These are phyloP conservation scores for Xerocomus brunneocitrinus DNA, from an alignment of 768 basidiomycete species.

Conservation along the genomic window DNA sequence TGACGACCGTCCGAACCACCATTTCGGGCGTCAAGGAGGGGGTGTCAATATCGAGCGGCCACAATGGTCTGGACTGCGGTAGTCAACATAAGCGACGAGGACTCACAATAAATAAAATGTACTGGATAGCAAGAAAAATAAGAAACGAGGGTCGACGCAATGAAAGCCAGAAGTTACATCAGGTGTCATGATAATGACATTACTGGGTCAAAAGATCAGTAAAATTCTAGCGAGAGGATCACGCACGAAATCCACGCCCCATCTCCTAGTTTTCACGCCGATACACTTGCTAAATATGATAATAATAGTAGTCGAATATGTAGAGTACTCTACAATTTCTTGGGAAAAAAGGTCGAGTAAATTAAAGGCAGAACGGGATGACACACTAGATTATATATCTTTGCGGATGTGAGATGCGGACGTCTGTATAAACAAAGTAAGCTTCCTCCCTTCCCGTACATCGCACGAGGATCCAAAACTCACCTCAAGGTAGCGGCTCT, in stretches of 20 bases:
- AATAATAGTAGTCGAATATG: not conserved
- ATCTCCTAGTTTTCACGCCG: not conserved
- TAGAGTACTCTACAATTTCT: conserved; percentile 3
- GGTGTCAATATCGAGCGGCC: not conserved
- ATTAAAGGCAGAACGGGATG: too few relatives aligned
- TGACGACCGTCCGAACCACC: not conserved
- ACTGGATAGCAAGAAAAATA: not conserved
- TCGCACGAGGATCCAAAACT: too few relatives aligned
- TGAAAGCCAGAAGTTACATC: too few relatives aligned
- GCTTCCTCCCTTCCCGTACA: too few relatives aligned
- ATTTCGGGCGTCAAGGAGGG: not conserved
- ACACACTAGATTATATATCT: too few relatives aligned
- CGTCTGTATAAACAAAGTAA: too few relatives aligned
- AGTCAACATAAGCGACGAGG: not conserved
- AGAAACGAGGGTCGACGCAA: too few relatives aligned
- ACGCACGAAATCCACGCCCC: not conserved
- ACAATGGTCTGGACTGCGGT: not conserved
- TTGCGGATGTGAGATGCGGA: too few relatives aligned
- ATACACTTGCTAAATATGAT: not conserved
- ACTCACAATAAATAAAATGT: not conserved
- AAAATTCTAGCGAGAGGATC: not conserved
- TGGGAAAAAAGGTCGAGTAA: not conserved
- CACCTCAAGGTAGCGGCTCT: conserved; percentile 57
- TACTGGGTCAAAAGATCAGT: not conserved
- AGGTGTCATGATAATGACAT: not conserved